phyloP scores from a whole-genome alignment of 371 early-diverging fungal species.

The Gilbertella persicaria region DNA sequence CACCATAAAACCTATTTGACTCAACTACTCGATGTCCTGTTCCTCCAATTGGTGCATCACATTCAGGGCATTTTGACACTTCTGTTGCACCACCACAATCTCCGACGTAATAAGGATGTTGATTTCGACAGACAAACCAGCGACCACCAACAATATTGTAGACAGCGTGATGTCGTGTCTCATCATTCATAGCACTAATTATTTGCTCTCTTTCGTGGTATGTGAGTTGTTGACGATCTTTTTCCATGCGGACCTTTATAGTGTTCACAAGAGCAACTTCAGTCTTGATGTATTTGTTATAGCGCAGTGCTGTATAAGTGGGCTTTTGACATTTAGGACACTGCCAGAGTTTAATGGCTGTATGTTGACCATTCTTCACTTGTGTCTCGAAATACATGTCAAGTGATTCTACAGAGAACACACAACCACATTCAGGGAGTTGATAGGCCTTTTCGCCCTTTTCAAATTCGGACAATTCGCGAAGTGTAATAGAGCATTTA shows the following conservation, averaged over 20 bases:
- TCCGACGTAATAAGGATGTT: conserved; percentile 54
- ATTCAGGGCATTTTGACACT: conserved; percentile 48
- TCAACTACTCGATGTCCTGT: conserved; percentile 41
- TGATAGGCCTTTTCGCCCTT: conserved; percentile 33
- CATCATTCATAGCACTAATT: conserved; percentile 50
- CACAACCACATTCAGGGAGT: conserved; percentile 55
- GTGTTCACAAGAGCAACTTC: conserved; percentile 44
- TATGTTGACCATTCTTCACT: conserved; percentile 44
- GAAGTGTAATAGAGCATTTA: conserved; percentile 40
- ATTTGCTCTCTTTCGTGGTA: conserved; percentile 34
- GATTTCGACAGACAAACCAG: conserved; percentile 55
- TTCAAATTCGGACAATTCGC: conserved; percentile 39
- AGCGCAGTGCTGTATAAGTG: conserved; percentile 43
- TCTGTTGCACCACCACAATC: conserved; percentile 58
- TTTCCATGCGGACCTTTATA: conserved; percentile 39
- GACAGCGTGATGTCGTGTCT: conserved; percentile 22
- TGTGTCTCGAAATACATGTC: conserved; percentile 45
- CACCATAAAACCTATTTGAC: conserved; percentile 53
- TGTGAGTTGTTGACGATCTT: conserved; percentile 28
- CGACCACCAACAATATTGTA: conserved; percentile 51
- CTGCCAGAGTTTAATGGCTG: conserved; percentile 50
- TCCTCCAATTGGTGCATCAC: conserved; percentile 47
- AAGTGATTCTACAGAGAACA: conserved; percentile 40
- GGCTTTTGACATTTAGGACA: conserved; percentile 48
- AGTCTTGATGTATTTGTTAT: conserved; percentile 44